Base-by-base conservation (phyloP, 805 yeast species). In the Ogataea trehaloabstinens region DNA sequence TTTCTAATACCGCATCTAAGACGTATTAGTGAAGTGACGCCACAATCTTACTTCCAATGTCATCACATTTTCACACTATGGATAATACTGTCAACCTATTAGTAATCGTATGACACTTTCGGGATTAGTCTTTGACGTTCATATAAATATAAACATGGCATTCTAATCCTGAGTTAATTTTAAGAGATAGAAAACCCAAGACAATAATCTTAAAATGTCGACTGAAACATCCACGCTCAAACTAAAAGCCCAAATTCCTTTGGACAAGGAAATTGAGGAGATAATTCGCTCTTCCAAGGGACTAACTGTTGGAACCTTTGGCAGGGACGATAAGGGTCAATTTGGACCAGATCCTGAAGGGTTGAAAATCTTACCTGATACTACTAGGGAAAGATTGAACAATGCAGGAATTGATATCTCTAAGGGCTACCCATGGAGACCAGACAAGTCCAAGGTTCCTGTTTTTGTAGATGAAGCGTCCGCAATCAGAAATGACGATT, bases 381-480 rank as follows among this genome's bases (percentile, higher is more conserved):
- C 48, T 4, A 41, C 50, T 37, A 33, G 51, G 10, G 55, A 49
- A 18, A 54, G 71, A 41, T 60, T 57, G 31, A 63, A 53, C 16
- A 57, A 59, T 39, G 52, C 51, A 32, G 66, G 66, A 5, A 55
- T 67, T 38, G 70, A 66, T 31, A 19, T 61, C 12, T 46, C 60
- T 4, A 28, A 54, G 22, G 71, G 71, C 17, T 67, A 67, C 44
- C 70, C 71, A 18, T 52, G 48, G 15, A 51, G 64, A 38, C 68
- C 70, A 13, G 49, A 48, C 15, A 44, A 38, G 30, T 44, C 48
- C 2, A 41, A 54, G 24, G 51, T 66, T 20, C 69, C 70, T 5
- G 50, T 52, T 17, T 67, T 52, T 46, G 42, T 66, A 7, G 71
- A 67, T 37, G 71, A 67, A 31, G 71, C 70, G 12, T 46, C 42